Base-by-base conservation (phyloP, 2,329 filamentous ascomycete genomes). In the Fusarium sp. region DNA sequence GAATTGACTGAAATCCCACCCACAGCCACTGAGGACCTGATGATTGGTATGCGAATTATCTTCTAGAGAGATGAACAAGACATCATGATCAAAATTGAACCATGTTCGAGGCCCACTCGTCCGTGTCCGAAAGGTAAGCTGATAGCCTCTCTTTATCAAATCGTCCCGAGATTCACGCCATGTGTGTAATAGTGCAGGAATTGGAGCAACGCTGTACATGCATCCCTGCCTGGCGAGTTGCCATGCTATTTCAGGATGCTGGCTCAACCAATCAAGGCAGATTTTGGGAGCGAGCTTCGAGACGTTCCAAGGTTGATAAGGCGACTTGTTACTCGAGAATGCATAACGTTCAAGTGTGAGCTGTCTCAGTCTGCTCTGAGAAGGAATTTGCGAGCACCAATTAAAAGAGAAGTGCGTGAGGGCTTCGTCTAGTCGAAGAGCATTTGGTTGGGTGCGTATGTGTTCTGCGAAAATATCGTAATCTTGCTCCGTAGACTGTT, bases 401-500 rank as follows among this genome's bases (percentile, higher is more conserved):
- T 31, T 63, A 11, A 61, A 63, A 11, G 56, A 49, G 9, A 59
- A 62, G 4, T 39, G 12, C 0, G 3, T 15, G 1, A 62, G 21
- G 6, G 55, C 31, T 2, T 41, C 21, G 3, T 62, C 18, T 11
- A 62, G 28, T 12, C 24, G 28, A 5, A 44, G n/a, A 2, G 20
- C 28, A n/a, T 18, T 31, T 7, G 56, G 11, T 5, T 20, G 11
- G 3, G 44, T 35, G 3, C n/a, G 31, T 9, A 62, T 20, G 12
- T 4, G n/a, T 5, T 62, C 44, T 3, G 21, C 8, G 9, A 62
- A 62, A 12, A 33, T 21, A 5, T 59, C 5, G 15, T 59, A 59
- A 3, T 29, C 26, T 20, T 52, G 35, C 1, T 63, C 33, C 0
- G 5, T 6, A 3, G 4, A 15, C 5, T 20, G 26, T 3, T 12